These are phyloP conservation scores for Xylaria multiplex DNA, from an alignment of 2,329 filamentous ascomycete species.

Conservation along the genomic window DNA sequence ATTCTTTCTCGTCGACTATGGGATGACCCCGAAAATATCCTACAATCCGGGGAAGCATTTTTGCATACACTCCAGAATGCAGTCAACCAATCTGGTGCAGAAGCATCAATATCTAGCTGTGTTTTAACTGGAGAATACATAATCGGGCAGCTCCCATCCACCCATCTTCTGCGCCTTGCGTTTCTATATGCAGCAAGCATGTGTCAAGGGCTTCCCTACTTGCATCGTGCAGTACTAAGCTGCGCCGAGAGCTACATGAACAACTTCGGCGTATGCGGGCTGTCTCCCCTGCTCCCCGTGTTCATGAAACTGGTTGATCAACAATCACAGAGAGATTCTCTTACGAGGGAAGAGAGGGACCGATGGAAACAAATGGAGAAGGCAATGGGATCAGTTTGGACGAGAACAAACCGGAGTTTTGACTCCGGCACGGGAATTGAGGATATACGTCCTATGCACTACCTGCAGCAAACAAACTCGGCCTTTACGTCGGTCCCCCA, in stretches of 20 bases:
- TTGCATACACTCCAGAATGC: conserved; percentile 32
- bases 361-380: conserved; percentile 34
- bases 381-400: conserved; percentile 37
- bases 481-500: neutral
- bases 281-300: conserved; percentile 36
- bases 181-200: conserved; percentile 33
- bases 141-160: conserved; percentile 35
- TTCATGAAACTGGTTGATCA: conserved; percentile 38
- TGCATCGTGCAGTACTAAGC: conserved; percentile 29
- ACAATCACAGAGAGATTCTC: conserved; percentile 12
- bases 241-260: conserved; percentile 38
- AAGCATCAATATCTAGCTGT: conserved; percentile 25
- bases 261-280: conserved; percentile 38
- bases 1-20: conserved; percentile 33
- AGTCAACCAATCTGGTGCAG: conserved; percentile 27
- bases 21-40: conserved; percentile 4
- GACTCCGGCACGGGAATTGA: conserved; percentile 6
- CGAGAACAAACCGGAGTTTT: neutral
- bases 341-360: conserved; percentile 29
- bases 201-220: conserved; percentile 20
- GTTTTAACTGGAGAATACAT: conserved; percentile 37
- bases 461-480: neutral
- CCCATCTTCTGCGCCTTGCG: conserved; percentile 37
- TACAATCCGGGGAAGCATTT: conserved; percentile 29
- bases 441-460: neutral